phyloP scores from a whole-genome alignment of 495 filamentous ascomycete species.

The Aspergillus homomorphus region DNA sequence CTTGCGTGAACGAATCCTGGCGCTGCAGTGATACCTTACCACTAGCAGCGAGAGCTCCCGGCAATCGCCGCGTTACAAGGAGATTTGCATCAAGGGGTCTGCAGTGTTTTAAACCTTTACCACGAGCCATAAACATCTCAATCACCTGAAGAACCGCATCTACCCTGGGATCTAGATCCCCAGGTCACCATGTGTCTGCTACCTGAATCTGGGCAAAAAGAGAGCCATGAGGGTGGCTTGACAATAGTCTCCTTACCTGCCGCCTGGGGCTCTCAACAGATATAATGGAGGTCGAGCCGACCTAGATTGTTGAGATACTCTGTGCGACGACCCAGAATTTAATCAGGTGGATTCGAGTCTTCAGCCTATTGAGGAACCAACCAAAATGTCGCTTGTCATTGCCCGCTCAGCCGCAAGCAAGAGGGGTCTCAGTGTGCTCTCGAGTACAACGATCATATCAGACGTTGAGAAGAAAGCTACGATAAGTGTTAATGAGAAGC shows the following conservation, averaged over 20 bases:
- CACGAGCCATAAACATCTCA: neutral
- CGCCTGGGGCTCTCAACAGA: neutral
- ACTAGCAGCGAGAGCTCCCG: neutral
- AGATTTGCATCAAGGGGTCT: neutral
- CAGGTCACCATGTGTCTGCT: neutral
- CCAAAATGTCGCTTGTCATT: slow-evolving; percentile 14
- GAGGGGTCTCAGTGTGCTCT: neutral
- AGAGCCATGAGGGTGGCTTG: neutral
- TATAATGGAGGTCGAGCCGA: neutral
- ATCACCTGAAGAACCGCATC: neutral
- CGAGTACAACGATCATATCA: neutral
- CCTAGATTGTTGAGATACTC: neutral
- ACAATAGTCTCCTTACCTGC: slow-evolving; percentile 2
- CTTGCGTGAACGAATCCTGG: neutral
- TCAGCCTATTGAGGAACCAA: neutral
- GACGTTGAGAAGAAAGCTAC: slow-evolving; percentile 12
- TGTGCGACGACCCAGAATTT: too few relatives aligned
- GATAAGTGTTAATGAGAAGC: neutral
- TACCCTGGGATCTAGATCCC: slow-evolving; percentile 3
- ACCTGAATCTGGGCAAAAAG: neutral
- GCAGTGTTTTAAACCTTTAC: neutral
- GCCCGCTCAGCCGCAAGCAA: slow-evolving; percentile 3
- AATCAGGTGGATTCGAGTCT: neutral
- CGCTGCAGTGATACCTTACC: slow-evolving; percentile 1
- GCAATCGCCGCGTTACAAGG: neutral